Base-by-base conservation (phyloP, 2,329 filamentous ascomycete genomes). In the Aspergillus proliferans region DNA sequence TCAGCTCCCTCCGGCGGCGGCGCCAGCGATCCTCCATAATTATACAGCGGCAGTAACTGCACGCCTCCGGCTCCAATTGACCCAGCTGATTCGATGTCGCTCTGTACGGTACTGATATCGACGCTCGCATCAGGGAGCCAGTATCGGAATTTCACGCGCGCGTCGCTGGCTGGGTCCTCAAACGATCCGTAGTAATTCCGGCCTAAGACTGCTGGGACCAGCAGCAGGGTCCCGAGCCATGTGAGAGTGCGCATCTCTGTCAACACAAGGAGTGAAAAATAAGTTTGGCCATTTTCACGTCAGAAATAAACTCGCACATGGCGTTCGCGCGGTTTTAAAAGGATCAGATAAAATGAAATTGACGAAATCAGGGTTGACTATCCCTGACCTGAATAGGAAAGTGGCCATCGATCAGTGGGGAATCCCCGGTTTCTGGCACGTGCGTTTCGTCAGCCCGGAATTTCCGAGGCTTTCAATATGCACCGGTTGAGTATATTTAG, bases 41-140 rank as follows among this genome's bases (percentile, higher is more conserved):
- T 58, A 52, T 71, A 74, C 43, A 66, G 73, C 0, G 65, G 64
- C 0, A 73, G 56, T 2, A 72, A 52, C 38, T 74, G 69, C 4
- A 73, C 53, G 1, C 70, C 71, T 6, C 69, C 70, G 3, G 65
- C 65, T 1, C 71, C 71, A 26, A 66, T 53, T 1, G 51, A 45
- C 7, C 59, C 65, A 9, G 61, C 61, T 8, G 58, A 54, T 8
- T 53, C 53, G 22, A 73, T 61, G 48, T 73, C 66, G 4, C 56
- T 49, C n/a, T 57, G 55, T 0, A 71, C 54, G 3, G 53, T 52
- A 3, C 38, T 43, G 2, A 56, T 43, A 46, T 68, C 57, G 5
- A 70, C 65, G 2, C 60, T 62, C 4, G 69, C 66, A 56, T 71
- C 69, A 6, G 65, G 66, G 2, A 71, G 57, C 70, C 71, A 72